Conservation (phyloP, 768 basidiomycete species). For the Termitomyces bulborhizus region DNA sequence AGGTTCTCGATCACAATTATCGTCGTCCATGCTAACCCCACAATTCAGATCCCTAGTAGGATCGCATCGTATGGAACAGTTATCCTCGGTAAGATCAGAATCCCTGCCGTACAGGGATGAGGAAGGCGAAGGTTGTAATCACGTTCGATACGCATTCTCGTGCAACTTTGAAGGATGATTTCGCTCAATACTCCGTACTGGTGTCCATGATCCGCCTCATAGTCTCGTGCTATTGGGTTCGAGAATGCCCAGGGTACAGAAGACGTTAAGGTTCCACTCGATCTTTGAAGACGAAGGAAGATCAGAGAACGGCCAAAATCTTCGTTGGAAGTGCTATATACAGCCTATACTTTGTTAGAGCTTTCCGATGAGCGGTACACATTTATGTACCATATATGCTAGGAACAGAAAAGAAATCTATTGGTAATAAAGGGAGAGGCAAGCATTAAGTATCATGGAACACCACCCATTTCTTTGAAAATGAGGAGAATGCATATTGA, state of each 20-base stretch:
- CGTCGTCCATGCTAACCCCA: not conserved
- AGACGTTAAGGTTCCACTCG: constrained; percentile 65
- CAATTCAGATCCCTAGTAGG: constrained; percentile 41
- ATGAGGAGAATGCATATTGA: not conserved
- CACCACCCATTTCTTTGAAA: not conserved
- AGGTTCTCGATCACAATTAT: not conserved
- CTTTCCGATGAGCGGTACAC: no score
- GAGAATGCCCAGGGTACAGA: constrained; percentile 42
- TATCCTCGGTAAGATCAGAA: constrained; percentile 57
- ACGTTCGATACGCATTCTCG: no score
- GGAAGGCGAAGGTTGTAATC: no score
- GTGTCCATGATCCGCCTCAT: constrained; percentile 66
- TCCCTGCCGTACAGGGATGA: no score
- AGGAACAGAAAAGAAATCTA: not conserved
- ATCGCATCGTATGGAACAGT: constrained; percentile 54
- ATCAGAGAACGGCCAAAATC: constrained; percentile 31
- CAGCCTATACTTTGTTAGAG: constrained; percentile 41
- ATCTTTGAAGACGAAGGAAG: constrained; percentile 56
- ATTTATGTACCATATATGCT: no score
- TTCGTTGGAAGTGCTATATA: constrained; percentile 59
- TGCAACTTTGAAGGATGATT: no score
- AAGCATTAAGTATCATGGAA: not conserved
- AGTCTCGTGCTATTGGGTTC: constrained; percentile 14
- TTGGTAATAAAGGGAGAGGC: not conserved
- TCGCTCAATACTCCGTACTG: no score